phyloP scores from a whole-genome alignment of 805 yeast species.

The Candida xyloterini region DNA sequence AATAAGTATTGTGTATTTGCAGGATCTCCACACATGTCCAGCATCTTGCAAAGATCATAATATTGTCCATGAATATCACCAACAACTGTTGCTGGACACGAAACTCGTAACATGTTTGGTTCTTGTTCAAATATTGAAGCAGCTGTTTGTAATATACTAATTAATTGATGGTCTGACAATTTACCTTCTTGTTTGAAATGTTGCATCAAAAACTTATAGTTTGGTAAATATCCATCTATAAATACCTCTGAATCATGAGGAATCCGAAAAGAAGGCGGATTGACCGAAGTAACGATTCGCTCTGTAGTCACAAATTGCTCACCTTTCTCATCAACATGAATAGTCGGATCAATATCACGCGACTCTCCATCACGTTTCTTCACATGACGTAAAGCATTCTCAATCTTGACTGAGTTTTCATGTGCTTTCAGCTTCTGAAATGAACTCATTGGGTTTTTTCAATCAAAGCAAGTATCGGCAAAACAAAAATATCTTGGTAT shows the following conservation, averaged over 20 bases:
- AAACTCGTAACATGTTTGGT: slow-evolving; percentile 74
- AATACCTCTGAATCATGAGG: slow-evolving; percentile 76
- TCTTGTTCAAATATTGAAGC: slow-evolving; percentile 61
- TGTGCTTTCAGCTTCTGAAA: slow-evolving; percentile 24
- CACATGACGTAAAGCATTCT: slow-evolving; percentile 62
- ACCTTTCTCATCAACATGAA: slow-evolving; percentile 59
- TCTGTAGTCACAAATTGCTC: slow-evolving; percentile 51
- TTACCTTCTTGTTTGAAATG: slow-evolving; percentile 84
- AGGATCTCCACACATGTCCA: slow-evolving; percentile 93
- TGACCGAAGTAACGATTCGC: slow-evolving; percentile 52
- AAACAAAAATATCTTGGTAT: neutral
- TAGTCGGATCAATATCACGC: slow-evolving; percentile 35
- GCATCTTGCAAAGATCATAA: slow-evolving; percentile 82
- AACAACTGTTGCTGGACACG: slow-evolving; percentile 92
- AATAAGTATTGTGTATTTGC: slow-evolving; percentile 70
- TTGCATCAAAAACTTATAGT: slow-evolving; percentile 63
- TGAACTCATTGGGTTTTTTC: slow-evolving; percentile 6
- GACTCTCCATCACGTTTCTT: slow-evolving; percentile 38
- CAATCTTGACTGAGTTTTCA: slow-evolving; percentile 54
- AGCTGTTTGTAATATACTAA: slow-evolving; percentile 61
- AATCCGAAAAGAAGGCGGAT: slow-evolving; percentile 57
- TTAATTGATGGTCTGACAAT: slow-evolving; percentile 65
- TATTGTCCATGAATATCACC: slow-evolving; percentile 98
- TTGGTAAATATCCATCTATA: slow-evolving; percentile 57
- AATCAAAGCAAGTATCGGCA: neutral